Evolutionary conservation across 805 yeast species (phyloP).

Genomic region (Candida morakotiae): DNA sequence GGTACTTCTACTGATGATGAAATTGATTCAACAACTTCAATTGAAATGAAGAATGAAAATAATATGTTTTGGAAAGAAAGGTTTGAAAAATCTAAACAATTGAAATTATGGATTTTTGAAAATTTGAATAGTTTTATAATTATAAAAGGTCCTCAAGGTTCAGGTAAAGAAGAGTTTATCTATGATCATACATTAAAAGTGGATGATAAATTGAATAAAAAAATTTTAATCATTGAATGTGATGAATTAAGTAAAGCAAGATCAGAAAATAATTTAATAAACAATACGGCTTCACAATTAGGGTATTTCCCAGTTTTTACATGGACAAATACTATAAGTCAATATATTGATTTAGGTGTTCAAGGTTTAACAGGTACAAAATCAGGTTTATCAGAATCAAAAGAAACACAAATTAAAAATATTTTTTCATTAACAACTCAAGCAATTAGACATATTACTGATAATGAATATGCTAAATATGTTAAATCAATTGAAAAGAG

Average conservation of each 20-base stretch:
- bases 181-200: constrained; percentile 59
- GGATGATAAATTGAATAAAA: constrained; percentile 38
- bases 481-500: constrained; percentile 16
- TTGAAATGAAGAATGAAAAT: constrained; percentile 14
- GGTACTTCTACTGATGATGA: constrained; percentile 1
- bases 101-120: constrained; percentile 79
- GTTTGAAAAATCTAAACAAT: constrained; percentile 58
- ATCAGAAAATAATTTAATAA: constrained; percentile 65
- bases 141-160: constrained; percentile 89
- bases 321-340: constrained; percentile 79
- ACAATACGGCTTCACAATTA: constrained; percentile 64
- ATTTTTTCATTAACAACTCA: constrained; percentile 69
- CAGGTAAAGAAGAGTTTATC: constrained; percentile 85
- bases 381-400: constrained; percentile 80
- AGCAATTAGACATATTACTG: constrained; percentile 66
- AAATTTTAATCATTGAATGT: constrained; percentile 73
- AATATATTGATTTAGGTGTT: constrained; percentile 76
- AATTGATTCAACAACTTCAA: background rate
- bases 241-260: constrained; percentile 69
- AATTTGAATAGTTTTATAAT: constrained; percentile 88
- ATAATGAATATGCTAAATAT: constrained; percentile 27
- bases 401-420: constrained; percentile 75
- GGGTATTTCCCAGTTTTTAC: constrained; percentile 95
- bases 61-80: constrained; percentile 68
- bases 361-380: constrained; percentile 94